Percentiles rank a stretch among this genome's conserved stretches.
phyloP scores from a whole-genome alignment of 768 basidiomycete species.

The Russula virescens region DNA sequence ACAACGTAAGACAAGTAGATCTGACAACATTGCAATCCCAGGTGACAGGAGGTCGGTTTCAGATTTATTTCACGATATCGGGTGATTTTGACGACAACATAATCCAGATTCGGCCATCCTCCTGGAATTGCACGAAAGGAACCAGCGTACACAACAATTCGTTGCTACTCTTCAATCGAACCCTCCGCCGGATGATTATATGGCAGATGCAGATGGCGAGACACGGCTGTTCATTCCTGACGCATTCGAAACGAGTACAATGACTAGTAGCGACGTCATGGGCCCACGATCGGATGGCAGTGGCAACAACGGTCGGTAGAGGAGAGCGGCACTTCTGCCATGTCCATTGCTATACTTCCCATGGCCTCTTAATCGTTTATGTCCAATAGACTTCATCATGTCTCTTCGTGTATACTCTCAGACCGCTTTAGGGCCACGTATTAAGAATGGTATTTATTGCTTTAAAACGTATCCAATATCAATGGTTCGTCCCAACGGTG shows the following conservation, averaged over 20 bases:
- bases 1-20: not conserved
- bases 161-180: too few relatives aligned
- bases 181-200: too few relatives aligned
- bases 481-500: too few relatives aligned
- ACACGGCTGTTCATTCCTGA: not conserved
- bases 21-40: not conserved
- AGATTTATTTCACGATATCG: not conserved
- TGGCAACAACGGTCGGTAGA: not conserved
- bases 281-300: not conserved
- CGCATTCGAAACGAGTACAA: not conserved
- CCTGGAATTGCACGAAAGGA: not conserved
- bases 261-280: not conserved
- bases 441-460: not conserved
- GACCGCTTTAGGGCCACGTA: not conserved
- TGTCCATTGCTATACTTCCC: not conserved
- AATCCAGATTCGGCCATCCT: not conserved
- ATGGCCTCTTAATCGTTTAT: not conserved
- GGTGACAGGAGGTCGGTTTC: not conserved
- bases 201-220: too few relatives aligned
- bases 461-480: too few relatives aligned
- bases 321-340: not conserved
- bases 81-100: not conserved
- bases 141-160: not conserved
- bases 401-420: not conserved
- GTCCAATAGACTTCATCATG: not conserved